Evolutionary conservation across 305 asterid genomes (phyloP).

Genomic region (Solanum hybrid): DNA sequence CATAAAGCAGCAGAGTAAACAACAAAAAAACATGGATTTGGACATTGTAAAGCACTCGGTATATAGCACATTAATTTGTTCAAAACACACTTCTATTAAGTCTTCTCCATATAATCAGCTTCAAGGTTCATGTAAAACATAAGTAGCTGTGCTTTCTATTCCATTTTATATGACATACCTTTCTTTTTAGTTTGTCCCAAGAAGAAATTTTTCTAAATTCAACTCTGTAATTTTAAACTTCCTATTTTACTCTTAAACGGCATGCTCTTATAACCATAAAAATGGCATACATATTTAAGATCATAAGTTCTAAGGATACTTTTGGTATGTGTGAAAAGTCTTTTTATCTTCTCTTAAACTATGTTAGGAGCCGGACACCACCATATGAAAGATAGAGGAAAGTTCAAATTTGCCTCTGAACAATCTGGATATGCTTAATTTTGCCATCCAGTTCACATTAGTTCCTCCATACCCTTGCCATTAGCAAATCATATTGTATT

Average conservation of each 20-base stretch:
- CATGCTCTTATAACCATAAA: background rate
- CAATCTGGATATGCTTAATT: background rate
- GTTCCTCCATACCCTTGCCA: background rate
- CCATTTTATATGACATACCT: background rate
- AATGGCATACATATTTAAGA: background rate
- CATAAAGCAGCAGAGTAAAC: background rate
- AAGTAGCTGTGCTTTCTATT: background rate
- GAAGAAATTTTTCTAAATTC: background rate
- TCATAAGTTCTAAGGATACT: background rate
- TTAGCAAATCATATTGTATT: background rate
- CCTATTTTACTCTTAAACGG: background rate
- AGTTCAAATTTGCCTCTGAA: background rate
- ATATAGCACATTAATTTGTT: background rate
- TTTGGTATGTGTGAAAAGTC: background rate
- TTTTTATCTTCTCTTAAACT: background rate
- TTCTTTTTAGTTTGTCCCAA: background rate
- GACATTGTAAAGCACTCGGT: background rate
- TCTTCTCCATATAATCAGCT: background rate
- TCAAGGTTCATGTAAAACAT: background rate
- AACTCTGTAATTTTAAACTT: background rate
- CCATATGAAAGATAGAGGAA: background rate
- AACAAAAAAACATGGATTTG: background rate
- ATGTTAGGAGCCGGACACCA: background rate
- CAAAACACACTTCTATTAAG: background rate
- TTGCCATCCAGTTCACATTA: background rate